phyloP scores from a whole-genome alignment of 441 rosid genomes.

The Jatropha multifida region DNA sequence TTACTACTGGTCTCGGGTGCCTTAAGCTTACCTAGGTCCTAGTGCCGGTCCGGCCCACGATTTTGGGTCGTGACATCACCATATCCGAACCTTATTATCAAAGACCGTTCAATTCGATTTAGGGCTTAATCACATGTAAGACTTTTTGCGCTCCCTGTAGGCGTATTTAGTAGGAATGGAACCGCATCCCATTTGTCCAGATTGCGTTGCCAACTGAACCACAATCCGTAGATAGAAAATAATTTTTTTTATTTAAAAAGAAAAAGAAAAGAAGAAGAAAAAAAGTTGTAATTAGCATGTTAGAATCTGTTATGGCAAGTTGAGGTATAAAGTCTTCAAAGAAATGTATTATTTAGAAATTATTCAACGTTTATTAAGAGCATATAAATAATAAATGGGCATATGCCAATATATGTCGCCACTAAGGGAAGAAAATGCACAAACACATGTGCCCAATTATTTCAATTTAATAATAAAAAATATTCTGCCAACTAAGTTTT shows the following conservation, averaged over 20 bases:
- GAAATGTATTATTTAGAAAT: conserved; percentile 30
- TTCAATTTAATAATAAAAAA: background rate
- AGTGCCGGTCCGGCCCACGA: too few relatives aligned
- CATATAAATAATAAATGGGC: background rate
- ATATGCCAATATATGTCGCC: conserved; percentile 32
- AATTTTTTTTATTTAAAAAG: background rate
- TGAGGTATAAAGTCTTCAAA: conserved; percentile 24
- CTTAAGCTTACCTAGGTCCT: too few relatives aligned
- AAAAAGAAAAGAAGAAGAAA: background rate
- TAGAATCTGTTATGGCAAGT: conserved; percentile 39
- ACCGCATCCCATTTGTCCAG: too few relatives aligned
- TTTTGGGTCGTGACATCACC: too few relatives aligned
- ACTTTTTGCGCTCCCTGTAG: too few relatives aligned
- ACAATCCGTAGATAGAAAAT: too few relatives aligned
- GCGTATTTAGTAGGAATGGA: too few relatives aligned
- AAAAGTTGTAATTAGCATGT: background rate
- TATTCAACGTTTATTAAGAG: conserved; percentile 16
- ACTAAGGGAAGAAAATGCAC: conserved; percentile 19
- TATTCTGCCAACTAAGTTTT: background rate
- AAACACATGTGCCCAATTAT: background rate
- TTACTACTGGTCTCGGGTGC: too few relatives aligned
- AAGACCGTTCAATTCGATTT: background rate
- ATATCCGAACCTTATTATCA: too few relatives aligned
- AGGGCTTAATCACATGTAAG: too few relatives aligned
- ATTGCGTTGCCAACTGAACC: too few relatives aligned